These are phyloP conservation scores for Populus trichocarpa DNA, from an alignment of 441 rosid genomes.

Conservation along the genomic window DNA sequence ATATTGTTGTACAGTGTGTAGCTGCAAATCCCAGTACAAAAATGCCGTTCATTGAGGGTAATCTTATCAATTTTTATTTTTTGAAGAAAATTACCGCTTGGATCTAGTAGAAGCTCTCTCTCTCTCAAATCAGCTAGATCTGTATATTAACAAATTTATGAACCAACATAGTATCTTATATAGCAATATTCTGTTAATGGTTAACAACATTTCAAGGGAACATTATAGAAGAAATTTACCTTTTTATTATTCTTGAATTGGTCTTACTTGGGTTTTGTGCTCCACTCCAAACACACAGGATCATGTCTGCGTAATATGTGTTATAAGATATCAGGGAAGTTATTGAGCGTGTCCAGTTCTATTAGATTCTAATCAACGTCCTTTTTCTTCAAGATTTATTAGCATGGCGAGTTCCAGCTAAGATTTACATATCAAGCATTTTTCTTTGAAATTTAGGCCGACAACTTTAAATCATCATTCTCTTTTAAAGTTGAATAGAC, in stretches of 20 bases:
- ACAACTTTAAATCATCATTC: neutral
- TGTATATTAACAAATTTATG: no score
- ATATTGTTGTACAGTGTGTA: constrained; percentile 52
- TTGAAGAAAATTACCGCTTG: neutral
- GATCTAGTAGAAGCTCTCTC: neutral
- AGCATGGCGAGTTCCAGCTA: neutral
- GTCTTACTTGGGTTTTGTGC: neutral
- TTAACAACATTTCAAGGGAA: neutral
- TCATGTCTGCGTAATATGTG: neutral
- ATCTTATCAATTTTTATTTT: neutral
- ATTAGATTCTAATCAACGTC: neutral
- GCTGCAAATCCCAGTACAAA: constrained; percentile 86
- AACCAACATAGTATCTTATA: neutral
- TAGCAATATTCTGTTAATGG: neutral
- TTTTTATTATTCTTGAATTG: neutral
- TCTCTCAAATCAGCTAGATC: neutral
- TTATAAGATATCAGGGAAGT: neutral
- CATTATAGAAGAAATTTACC: no score
- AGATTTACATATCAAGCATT: neutral
- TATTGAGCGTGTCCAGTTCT: neutral
- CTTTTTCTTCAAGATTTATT: neutral
- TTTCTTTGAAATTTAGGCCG: neutral
- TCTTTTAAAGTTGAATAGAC: neutral
- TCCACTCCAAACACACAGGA: neutral
- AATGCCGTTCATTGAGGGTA: constrained; percentile 82